Percentiles rank a stretch among this genome's conserved stretches.
Conservation (phyloP, 164 flowering plant genomes). For the Berberis thunbergii region DNA sequence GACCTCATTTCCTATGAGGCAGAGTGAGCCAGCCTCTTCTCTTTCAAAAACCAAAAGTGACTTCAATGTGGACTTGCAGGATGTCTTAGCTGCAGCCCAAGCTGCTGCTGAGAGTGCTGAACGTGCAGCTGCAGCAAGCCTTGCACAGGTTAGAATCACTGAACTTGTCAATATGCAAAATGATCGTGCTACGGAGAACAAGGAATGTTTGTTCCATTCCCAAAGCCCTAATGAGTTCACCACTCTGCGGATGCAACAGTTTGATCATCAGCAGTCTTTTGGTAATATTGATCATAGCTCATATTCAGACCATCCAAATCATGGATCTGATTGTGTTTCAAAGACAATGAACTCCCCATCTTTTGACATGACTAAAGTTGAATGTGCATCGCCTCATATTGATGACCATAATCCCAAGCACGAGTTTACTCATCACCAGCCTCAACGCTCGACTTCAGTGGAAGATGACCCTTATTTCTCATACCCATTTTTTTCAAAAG, state of each 20-base stretch:
- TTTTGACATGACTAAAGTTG: constrained; percentile 23
- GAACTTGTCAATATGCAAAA: constrained; percentile 50
- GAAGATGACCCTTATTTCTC: constrained; percentile 74
- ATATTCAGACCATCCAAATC: constrained; percentile 13
- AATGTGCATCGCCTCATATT: constrained; percentile 22
- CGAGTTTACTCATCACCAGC: constrained; percentile 20
- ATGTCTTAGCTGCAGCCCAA: constrained; percentile 84
- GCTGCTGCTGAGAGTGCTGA: constrained; percentile 92
- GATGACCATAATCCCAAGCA: constrained; percentile 16
- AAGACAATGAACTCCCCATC: constrained; percentile 20
- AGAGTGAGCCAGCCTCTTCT: constrained; percentile 12
- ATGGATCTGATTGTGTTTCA: constrained; percentile 3
- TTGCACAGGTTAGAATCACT: constrained; percentile 67
- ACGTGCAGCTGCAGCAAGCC: constrained; percentile 87
- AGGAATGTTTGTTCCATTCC: constrained; percentile 24
- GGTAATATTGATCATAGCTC: constrained; percentile 10
- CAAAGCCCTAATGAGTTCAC: constrained; percentile 11
- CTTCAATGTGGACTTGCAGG: constrained; percentile 56
- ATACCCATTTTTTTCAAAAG: constrained; percentile 33
- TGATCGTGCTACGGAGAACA: constrained; percentile 18
- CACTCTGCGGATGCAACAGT: constrained; percentile 12
- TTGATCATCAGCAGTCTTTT: constrained; percentile 26
- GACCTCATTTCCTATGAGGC: constrained; percentile 18
- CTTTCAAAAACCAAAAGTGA: constrained; percentile 19
- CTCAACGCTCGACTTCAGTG: constrained; percentile 51